Evolutionary conservation across 139 green algal species (phyloP).

Genomic region (Pleodorina starrii): DNA sequence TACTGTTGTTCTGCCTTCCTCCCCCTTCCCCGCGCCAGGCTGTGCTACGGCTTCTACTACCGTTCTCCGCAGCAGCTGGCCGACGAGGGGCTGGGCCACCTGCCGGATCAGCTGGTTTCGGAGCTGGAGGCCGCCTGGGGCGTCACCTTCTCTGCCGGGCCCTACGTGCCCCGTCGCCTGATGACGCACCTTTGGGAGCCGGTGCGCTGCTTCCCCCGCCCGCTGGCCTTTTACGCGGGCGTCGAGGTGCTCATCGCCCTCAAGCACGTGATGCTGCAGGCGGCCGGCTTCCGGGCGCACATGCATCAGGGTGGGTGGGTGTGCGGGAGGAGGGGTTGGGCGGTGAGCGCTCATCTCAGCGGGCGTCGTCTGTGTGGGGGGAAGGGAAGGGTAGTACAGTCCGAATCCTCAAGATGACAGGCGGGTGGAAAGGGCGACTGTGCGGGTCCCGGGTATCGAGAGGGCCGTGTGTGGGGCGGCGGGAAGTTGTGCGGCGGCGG

Average conservation of each 20-base stretch:
- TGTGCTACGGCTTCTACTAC: slow-evolving; percentile 46
- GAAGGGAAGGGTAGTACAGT: too few relatives aligned
- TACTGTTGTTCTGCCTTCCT: too few relatives aligned
- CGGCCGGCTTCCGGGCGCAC: slow-evolving; percentile 36
- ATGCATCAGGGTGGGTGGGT: neutral
- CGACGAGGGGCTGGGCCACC: slow-evolving; percentile 41
- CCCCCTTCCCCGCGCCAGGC: neutral
- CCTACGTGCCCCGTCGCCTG: slow-evolving; percentile 56
- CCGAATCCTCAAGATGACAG: too few relatives aligned
- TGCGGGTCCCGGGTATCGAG: too few relatives aligned
- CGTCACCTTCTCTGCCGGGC: slow-evolving; percentile 61
- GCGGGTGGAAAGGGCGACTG: too few relatives aligned
- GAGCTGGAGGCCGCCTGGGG: slow-evolving; percentile 64
- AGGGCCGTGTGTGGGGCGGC: too few relatives aligned
- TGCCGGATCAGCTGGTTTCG: slow-evolving; percentile 58
- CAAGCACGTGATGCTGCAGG: slow-evolving; percentile 57
- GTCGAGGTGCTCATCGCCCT: slow-evolving; percentile 52
- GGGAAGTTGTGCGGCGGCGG: too few relatives aligned
- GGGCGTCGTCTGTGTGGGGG: too few relatives aligned
- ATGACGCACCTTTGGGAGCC: slow-evolving; percentile 76
- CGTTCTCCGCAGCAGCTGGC: slow-evolving; percentile 52
- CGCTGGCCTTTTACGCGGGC: slow-evolving; percentile 56
- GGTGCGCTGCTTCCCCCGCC: slow-evolving; percentile 52
- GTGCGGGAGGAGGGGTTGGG: neutral
- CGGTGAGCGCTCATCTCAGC: too few relatives aligned